Evolutionary conservation across 2,329 filamentous ascomycete species (phyloP).

Genomic region (Epichloe elymi): DNA sequence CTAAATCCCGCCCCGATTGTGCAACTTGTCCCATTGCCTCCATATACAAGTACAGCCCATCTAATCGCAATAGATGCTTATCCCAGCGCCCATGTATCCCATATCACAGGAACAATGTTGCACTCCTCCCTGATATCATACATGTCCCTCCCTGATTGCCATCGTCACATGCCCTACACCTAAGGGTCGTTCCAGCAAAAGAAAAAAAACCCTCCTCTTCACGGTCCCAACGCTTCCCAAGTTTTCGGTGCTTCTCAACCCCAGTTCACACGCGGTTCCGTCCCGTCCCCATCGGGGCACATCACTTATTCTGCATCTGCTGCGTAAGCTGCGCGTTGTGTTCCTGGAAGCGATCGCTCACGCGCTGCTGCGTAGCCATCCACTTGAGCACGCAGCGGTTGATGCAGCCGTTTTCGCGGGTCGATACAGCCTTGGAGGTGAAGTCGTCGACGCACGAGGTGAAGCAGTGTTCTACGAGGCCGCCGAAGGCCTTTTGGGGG

Average conservation of each 20-base stretch:
- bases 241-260: background rate
- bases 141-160: background rate
- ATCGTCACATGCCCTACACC: background rate
- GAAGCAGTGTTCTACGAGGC: constrained; percentile 73
- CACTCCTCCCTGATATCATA: constrained; percentile 3
- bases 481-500: constrained; percentile 21
- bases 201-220: background rate
- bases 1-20: background rate
- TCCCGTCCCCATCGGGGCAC: constrained; percentile 1
- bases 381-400: constrained; percentile 93
- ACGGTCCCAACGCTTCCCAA: background rate
- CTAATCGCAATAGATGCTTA: background rate
- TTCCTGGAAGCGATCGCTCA: constrained; percentile 80
- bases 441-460: constrained; percentile 96
- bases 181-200: background rate
- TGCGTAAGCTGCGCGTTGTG: constrained; percentile 49
- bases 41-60: constrained; percentile 3
- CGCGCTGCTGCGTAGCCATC: constrained; percentile 78
- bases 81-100: background rate
- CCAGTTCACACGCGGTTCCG: background rate
- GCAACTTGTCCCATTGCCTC: background rate
- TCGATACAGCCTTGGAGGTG: constrained; percentile 85
- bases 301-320: constrained; percentile 34
- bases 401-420: constrained; percentile 82
- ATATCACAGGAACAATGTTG: background rate